Conservation (phyloP, 2,329 filamentous ascomycete genomes). For the Aspergillus sp. region DNA sequence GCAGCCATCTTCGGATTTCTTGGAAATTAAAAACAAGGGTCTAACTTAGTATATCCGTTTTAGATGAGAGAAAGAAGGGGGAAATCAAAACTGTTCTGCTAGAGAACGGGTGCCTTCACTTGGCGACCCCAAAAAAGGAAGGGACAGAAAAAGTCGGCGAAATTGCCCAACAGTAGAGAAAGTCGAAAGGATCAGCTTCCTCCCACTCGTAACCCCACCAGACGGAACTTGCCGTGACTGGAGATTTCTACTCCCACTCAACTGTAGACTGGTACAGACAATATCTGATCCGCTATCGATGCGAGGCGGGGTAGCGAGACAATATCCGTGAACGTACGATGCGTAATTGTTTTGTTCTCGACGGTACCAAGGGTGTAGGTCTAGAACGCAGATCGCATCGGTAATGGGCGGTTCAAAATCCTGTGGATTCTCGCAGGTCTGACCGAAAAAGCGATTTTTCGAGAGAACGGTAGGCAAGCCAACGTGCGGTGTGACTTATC, state of each 20-base stretch:
- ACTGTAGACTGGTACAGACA: slow-evolving; percentile 3
- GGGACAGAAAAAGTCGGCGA: slow-evolving; percentile 14
- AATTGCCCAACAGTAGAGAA: slow-evolving; percentile 18
- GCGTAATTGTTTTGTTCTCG: not conserved
- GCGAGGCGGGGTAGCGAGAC: not conserved
- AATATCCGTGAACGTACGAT: not conserved
- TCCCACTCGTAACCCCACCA: slow-evolving; percentile 23
- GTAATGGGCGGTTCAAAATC: not conserved
- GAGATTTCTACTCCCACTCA: slow-evolving; percentile 13
- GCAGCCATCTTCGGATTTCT: slow-evolving; percentile 35
- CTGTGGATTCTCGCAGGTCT: not conserved
- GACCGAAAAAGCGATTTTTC: no score
- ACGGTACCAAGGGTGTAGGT: not conserved
- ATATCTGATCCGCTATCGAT: not conserved
- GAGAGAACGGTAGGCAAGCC: no score
- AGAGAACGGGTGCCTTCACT: slow-evolving; percentile 16
- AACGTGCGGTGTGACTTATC: not conserved
- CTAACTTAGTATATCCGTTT: slow-evolving; percentile 13
- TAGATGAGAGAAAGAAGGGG: slow-evolving; percentile 5
- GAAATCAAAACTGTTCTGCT: slow-evolving; percentile 15
- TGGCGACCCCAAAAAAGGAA: slow-evolving; percentile 15
- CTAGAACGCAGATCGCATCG: slow-evolving; percentile 1
- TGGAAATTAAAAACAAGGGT: slow-evolving; percentile 4
- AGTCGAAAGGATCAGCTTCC: slow-evolving; percentile 18
- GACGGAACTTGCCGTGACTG: slow-evolving; percentile 19